Conservation (phyloP, 148 eudicot genomes). For the Pharnaceum exiguum region DNA sequence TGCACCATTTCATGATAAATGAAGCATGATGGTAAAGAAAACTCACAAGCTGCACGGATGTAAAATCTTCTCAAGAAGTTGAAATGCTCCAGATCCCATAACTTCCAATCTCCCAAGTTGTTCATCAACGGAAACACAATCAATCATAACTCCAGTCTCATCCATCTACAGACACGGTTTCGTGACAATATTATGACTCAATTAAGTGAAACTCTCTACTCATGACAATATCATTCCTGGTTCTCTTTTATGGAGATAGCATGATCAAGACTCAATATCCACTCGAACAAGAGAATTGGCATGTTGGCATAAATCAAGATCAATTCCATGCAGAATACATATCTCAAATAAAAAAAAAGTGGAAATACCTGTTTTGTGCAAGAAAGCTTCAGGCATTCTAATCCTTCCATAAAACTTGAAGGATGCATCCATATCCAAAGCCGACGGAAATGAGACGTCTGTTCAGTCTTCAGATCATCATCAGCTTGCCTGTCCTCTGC, state of each 20-base stretch:
- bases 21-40: not conserved
- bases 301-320: conserved; percentile 3
- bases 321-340: not conserved
- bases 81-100: conserved; percentile 59
- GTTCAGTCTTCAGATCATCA: conserved; percentile 7
- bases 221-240: too few relatives aligned
- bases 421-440: conserved; percentile 93
- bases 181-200: not conserved
- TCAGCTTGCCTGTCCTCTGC: conserved; percentile 14
- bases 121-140: conserved; percentile 64
- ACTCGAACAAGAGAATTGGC: too few relatives aligned
- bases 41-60: conserved; percentile 55
- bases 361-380: conserved; percentile 56
- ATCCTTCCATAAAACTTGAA: conserved; percentile 63
- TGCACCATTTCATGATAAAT: too few relatives aligned
- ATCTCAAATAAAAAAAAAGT: not conserved
- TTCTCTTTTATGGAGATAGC: too few relatives aligned
- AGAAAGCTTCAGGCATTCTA: conserved; percentile 47
- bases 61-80: conserved; percentile 60
- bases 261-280: too few relatives aligned
- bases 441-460: conserved; percentile 28
- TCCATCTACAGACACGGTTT: conserved; percentile 36
- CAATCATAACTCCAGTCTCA: conserved; percentile 36
- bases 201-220: not conserved
- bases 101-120: conserved; percentile 77